Percentiles rank a stretch among this genome's conserved stretches.
Evolutionary conservation across 164 flowering plant species (phyloP).

Genomic region (Nelumbo lutea): DNA sequence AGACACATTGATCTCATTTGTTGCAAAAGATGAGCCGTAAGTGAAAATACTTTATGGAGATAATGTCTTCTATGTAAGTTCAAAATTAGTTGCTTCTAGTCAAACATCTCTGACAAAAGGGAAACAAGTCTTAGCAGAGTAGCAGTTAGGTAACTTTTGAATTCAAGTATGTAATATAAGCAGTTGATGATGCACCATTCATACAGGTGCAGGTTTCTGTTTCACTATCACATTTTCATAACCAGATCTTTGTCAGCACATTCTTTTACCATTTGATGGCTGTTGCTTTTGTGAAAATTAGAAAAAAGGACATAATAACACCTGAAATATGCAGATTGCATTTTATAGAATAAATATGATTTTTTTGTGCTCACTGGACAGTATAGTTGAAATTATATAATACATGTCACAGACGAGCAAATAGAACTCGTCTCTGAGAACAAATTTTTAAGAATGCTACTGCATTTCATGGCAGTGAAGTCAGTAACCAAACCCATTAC

Average conservation of each 20-base stretch:
- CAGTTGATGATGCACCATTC: not conserved
- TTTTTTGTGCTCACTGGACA: too few species aligned
- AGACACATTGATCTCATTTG: constrained; percentile 11
- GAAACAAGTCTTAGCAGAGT: not conserved
- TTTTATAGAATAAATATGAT: too few species aligned
- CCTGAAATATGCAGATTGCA: not conserved
- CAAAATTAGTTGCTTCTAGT: not conserved
- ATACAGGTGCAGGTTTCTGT: not conserved
- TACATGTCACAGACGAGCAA: too few species aligned
- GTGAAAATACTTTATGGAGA: not conserved
- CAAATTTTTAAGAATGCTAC: too few species aligned
- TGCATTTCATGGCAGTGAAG: too few species aligned
- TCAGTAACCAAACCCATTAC: too few species aligned
- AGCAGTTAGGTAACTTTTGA: not conserved
- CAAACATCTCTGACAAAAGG: not conserved
- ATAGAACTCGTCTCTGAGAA: too few species aligned
- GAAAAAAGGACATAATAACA: not conserved
- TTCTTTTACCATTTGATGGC: not conserved
- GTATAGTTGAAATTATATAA: too few species aligned
- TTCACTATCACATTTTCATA: not conserved
- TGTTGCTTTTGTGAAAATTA: not conserved
- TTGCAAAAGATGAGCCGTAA: constrained; percentile 4
- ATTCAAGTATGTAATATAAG: not conserved
- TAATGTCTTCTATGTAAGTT: constrained; percentile 7
- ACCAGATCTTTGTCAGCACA: not conserved